phyloP scores from a whole-genome alignment of 2,329 filamentous ascomycete species.

The Penicillium sumatraense region DNA sequence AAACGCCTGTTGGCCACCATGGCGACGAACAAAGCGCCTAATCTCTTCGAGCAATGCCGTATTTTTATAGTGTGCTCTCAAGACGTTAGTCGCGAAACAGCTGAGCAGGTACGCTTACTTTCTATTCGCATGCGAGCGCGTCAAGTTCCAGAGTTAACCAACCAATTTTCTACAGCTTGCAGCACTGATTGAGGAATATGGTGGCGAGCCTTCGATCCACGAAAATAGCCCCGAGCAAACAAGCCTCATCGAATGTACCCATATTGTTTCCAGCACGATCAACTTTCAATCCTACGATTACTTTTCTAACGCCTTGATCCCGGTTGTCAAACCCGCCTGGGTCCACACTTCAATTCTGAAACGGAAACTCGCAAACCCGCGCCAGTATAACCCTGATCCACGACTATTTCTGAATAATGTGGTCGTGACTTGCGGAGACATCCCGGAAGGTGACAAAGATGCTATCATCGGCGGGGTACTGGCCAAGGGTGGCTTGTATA shows the following conservation, averaged over 20 bases:
- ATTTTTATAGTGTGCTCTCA: conserved; percentile 52
- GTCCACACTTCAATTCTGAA: conserved; percentile 71
- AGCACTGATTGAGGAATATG: conserved; percentile 51
- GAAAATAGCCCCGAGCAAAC: conserved; percentile 41
- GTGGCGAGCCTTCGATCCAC: conserved; percentile 53
- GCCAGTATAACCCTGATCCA: conserved; percentile 88
- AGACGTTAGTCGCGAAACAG: conserved; percentile 43
- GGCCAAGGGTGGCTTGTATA: conserved; percentile 85
- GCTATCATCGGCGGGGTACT: conserved; percentile 88
- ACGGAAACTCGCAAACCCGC: conserved; percentile 73
- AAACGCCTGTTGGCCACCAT: conserved; percentile 22
- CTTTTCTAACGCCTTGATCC: conserved; percentile 76
- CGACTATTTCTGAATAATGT: conserved; percentile 88
- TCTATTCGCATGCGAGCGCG: neutral
- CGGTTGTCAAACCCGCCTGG: conserved; percentile 84
- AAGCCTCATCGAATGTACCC: conserved; percentile 57
- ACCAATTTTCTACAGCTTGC: conserved; percentile 45
- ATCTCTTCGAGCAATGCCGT: conserved; percentile 51
- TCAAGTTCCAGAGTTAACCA: conserved; percentile 7
- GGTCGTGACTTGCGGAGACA: conserved; percentile 78
- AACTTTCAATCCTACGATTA: conserved; percentile 88
- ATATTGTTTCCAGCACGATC: conserved; percentile 75
- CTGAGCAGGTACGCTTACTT: conserved; percentile 43
- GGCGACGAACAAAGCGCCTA: conserved; percentile 32
- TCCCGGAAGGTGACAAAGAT: conserved; percentile 86